Base-by-base conservation (phyloP, 352 stramenopile species). In the Globisporangium iwayamae region DNA sequence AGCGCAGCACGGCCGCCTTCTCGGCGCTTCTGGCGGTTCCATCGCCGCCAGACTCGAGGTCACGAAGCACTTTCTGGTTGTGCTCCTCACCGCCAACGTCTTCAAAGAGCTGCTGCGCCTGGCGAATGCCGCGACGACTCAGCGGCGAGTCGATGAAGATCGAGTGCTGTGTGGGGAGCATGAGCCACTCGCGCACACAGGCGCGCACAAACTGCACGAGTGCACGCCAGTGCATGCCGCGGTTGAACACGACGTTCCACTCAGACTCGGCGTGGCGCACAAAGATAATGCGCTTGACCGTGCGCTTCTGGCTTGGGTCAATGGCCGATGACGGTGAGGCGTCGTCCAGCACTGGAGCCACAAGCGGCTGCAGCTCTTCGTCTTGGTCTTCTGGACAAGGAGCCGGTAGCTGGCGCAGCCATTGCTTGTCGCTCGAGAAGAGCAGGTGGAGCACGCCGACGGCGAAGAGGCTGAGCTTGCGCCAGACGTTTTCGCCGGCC, bases 201-300 rank as follows among this genome's bases (percentile, higher is more conserved):
- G 87, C 75, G 28, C 74, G 81, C 4, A 87, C 39, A 38, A 96
- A 71, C 50, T 64, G 70, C 54, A 79, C 59, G 7, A 84, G 47
- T n/a, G 71, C 73, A 10, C 69, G 67, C 48, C 75, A 72, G 62
- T 75, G 77, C 2, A 86, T 30, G 39, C 85, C 83, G 47, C 89
- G 89, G 62, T 96, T 96, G 60, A 96, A 96, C 41, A 95, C 71
- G 55, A 89, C 78, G 67, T 96, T 96, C 88, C 88, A 96, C 66
- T 93, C 81, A 48, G 85, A 94, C 72, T 96, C 88, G 36, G 81
- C 85, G 51, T 96, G 88, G n/a, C 88, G 81, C 25, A 96, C 74
- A 65, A 96, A 96, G 8, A 96, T 52, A 34, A 96, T 72, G 48
- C 79, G 85, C 71, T 91, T 92, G 36, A 11, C 22, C 28, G 16